phyloP scores from a whole-genome alignment of 2,329 filamentous ascomycete genomes.

The Sporothrix pallida region DNA sequence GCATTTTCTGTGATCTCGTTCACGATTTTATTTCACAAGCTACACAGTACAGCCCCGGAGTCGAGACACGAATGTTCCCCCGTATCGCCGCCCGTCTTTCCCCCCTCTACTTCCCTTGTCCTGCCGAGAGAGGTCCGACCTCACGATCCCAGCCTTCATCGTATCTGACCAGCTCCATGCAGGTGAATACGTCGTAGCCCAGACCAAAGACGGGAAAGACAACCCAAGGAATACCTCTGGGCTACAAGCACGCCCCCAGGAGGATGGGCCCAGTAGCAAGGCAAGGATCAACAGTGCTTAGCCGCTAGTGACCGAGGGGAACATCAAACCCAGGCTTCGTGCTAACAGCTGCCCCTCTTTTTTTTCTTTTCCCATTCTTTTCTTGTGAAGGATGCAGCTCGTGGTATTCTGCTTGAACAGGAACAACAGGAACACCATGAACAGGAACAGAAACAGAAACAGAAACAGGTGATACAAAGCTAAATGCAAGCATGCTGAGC shows the following conservation, averaged over 20 bases:
- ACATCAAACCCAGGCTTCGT: constrained; percentile 17
- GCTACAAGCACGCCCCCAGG: not conserved
- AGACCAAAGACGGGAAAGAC: not conserved
- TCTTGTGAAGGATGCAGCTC: not conserved
- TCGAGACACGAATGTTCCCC: not conserved
- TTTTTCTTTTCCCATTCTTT: not conserved
- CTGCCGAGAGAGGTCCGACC: constrained; percentile 7
- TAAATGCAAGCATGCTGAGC: not conserved
- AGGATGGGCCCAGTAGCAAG: constrained; percentile 2
- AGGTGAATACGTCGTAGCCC: too few relatives aligned
- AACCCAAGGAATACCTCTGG: not conserved
- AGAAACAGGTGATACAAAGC: not conserved
- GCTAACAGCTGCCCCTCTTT: not conserved
- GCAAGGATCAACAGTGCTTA: constrained; percentile 25
- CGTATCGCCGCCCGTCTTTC: not conserved
- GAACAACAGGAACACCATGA: too few relatives aligned
- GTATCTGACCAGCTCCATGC: too few relatives aligned
- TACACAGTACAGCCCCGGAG: not conserved
- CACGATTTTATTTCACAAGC: too few relatives aligned
- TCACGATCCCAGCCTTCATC: not conserved
- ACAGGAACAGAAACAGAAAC: too few relatives aligned
- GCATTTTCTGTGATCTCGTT: too few relatives aligned
- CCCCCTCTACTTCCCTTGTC: not conserved
- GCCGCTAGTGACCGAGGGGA: constrained; percentile 25
- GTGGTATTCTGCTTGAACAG: not conserved